phyloP scores from a whole-genome alignment of 441 rosid genomes.

The Populus hybrid region DNA sequence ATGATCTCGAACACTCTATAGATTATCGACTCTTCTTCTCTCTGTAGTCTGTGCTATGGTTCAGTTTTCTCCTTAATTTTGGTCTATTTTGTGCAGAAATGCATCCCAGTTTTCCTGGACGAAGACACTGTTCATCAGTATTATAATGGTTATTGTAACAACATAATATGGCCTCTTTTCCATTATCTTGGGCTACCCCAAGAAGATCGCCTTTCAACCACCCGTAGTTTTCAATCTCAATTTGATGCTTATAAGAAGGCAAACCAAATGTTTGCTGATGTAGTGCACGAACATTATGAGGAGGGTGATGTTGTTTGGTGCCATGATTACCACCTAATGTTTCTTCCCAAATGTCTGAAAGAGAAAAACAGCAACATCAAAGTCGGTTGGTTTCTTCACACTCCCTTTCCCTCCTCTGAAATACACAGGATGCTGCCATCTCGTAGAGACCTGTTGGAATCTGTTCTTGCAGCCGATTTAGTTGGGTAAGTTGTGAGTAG shows the following conservation, averaged over 20 bases:
- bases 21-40: neutral
- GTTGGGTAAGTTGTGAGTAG: slow-evolving; percentile 55
- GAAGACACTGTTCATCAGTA: slow-evolving; percentile 70
- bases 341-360: slow-evolving; percentile 72
- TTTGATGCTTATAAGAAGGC: slow-evolving; percentile 79
- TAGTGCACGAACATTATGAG: slow-evolving; percentile 54
- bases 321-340: slow-evolving; percentile 87
- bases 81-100: slow-evolving; percentile 43
- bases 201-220: slow-evolving; percentile 79
- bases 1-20: neutral
- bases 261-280: slow-evolving; percentile 79
- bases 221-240: slow-evolving; percentile 76
- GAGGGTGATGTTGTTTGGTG: slow-evolving; percentile 91
- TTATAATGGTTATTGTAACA: slow-evolving; percentile 81
- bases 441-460: slow-evolving; percentile 57
- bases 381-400: slow-evolving; percentile 90
- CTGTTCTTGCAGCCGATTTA: slow-evolving; percentile 82
- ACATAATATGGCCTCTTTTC: slow-evolving; percentile 76
- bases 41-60: neutral
- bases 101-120: slow-evolving; percentile 79
- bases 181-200: slow-evolving; percentile 80
- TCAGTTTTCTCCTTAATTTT: slow-evolving; percentile 3
- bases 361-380: slow-evolving; percentile 56
- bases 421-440: slow-evolving; percentile 78
- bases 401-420: slow-evolving; percentile 86